Base-by-base conservation (phyloP, 2,329 filamentous ascomycete species). In the Pseudogymnoascus sp. region DNA sequence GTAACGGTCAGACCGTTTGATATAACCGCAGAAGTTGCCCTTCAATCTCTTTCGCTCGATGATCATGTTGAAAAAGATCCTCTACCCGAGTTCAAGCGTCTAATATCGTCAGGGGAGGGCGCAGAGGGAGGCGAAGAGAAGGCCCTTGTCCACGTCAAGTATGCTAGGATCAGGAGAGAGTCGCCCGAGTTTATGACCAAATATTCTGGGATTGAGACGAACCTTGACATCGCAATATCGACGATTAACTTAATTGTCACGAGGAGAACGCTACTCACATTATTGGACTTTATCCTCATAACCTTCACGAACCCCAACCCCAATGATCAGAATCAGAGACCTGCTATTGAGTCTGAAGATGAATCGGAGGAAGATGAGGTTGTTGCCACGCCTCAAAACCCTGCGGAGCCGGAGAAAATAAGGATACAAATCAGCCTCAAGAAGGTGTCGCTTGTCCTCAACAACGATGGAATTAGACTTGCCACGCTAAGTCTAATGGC, bases 171-270 rank as follows among this genome's bases (percentile, higher is more conserved):
- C 62, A 97, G 94, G 68, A 87, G 84, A 33, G 85, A 91, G 58
- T 97, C 94, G 2, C 95, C 95, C 0, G 93, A 99, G 70, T 96
- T 97, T 69, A 87, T 91, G 80, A 85, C 88, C 1, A 87, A 91
- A 2, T 97, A 96, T 67, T 91, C 97, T 69, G 91, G 92, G 1
- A 88, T 97, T 61, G 91, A 95, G 65, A 97, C 89, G 28, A 97
- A 99, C 68, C 82, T 99, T 47, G 91, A 95, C 63, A 88, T 94
- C 1, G 86, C 87, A 0, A 86, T 99, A 11, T 97, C 94, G 0
- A 99, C 94, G 0, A 96, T 99, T 76, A 97, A 97, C 71, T 74
- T 99, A 20, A 85, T 99, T 35, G 91, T 99, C 7, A 99, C 95
- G 0, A 82, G 95, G 66, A 93, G 89, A 74, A 99, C 95, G 0